Base-by-base conservation (phyloP, 371 early-diverging fungal species). In the Synchytrium microbalum region DNA sequence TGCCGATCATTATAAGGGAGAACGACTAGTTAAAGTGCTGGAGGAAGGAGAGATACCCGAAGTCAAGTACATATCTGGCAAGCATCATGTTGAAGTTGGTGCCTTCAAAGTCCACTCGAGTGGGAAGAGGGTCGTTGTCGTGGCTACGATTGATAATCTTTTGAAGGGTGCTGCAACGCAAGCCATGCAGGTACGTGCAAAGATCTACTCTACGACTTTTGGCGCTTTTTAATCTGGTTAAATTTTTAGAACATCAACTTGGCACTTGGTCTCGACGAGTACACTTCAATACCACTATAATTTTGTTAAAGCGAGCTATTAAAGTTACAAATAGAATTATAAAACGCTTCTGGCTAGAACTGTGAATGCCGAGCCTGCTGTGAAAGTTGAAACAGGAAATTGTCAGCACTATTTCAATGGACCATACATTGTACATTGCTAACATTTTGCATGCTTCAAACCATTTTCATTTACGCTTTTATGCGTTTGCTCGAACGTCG, bases 121-220 rank as follows among this genome's bases (percentile, higher is more conserved):
- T 2, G 66, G 64, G 38, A 83, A 86, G 71, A 79, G 95, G 32
- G 93, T 84, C 2, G 93, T 94, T 1, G 75, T 96, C n/a, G 86
- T 90, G 14, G 87, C 90, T 5, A 94, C 95, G n/a, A 87, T 96
- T 53, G 96, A 96, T 72, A 96, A 96, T 64, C 68, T 96, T 69
- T 81, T 94, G 64, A 97, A 97, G 84, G 98, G 96, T 5, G 95
- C 95, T 27, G 95, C 95, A 16, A 96, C 95, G 27, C 97, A 97
- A 78, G 93, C 95, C 8, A 70, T 95, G 51, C 97, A 96, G 84
- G 76, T 76, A 46, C 38, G 66, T 65, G 32, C 3, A 38, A 10
- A 52, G 31, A 10, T 61, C 30, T 27, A 14, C 52, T 19, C 28
- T 59, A 51, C 10, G 54, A 25, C 25, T 55, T 2, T 25, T 61